Percentiles rank a stretch among this genome's conserved stretches.
Conservation (phyloP, 352 stramenopile genomes). For the Globisporangium barbulae region DNA sequence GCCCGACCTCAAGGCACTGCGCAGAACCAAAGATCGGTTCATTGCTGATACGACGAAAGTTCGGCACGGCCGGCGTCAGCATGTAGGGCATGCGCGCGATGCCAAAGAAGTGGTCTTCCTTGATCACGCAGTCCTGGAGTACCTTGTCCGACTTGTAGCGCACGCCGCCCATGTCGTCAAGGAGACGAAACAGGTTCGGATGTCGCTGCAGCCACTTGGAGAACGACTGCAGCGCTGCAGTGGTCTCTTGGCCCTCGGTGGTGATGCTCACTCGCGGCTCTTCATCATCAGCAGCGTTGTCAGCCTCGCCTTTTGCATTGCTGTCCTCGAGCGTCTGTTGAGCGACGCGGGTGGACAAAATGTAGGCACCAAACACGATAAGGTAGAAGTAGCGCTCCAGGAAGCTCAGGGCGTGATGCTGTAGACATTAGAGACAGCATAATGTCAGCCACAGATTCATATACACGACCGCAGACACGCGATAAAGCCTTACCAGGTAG, state of each 20-base stretch:
- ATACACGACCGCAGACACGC: background rate
- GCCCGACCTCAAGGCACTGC: slow-evolving; percentile 72
- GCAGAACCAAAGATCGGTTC: slow-evolving; percentile 86
- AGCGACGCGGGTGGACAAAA: slow-evolving; percentile 33
- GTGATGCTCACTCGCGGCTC: slow-evolving; percentile 16
- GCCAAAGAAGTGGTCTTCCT: slow-evolving; percentile 89
- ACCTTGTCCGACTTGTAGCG: slow-evolving; percentile 84
- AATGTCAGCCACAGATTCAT: background rate
- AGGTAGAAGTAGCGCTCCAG: slow-evolving; percentile 88
- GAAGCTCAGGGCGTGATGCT: slow-evolving; percentile 85
- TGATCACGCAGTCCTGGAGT: slow-evolving; percentile 78
- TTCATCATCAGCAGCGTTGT: slow-evolving; percentile 19
- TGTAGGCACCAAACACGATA: slow-evolving; percentile 84
- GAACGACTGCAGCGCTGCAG: slow-evolving; percentile 40
- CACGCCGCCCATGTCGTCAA: slow-evolving; percentile 75
- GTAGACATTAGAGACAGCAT: background rate
- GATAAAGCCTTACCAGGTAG: slow-evolving; percentile 44
- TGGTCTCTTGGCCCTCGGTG: slow-evolving; percentile 18
- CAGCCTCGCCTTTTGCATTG: slow-evolving; percentile 6
- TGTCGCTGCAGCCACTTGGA: slow-evolving; percentile 83
- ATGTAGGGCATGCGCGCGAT: slow-evolving; percentile 60
- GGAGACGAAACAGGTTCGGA: slow-evolving; percentile 64
- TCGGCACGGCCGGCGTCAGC: slow-evolving; percentile 71
- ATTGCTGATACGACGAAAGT: slow-evolving; percentile 78
- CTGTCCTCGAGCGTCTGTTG: slow-evolving; percentile 4